phyloP scores from a whole-genome alignment of 2,329 filamentous ascomycete species.

The Ascochyta pisi region DNA sequence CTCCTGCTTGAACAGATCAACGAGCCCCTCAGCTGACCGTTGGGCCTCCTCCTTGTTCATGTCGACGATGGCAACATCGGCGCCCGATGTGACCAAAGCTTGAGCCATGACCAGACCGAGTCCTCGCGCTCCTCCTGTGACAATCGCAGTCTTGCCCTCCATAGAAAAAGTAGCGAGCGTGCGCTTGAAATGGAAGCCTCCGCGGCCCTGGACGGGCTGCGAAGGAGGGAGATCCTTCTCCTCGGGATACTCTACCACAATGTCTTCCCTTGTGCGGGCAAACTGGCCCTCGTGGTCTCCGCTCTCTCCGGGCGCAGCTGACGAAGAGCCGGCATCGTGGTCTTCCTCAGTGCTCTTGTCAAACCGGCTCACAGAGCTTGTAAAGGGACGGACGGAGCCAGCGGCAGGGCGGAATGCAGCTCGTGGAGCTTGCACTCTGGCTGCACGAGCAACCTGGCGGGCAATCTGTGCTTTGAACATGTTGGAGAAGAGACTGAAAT shows the following conservation, averaged over 20 bases:
- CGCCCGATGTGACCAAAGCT: slow-evolving; percentile 85
- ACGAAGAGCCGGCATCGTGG: slow-evolving; percentile 44
- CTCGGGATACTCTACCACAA: slow-evolving; percentile 79
- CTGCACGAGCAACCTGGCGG: slow-evolving; percentile 39
- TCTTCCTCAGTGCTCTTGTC: slow-evolving; percentile 38
- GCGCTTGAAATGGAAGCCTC: slow-evolving; percentile 82
- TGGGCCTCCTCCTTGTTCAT: slow-evolving; percentile 89
- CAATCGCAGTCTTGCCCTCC: slow-evolving; percentile 80
- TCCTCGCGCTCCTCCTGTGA: slow-evolving; percentile 90
- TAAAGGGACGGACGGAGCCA: slow-evolving; percentile 36
- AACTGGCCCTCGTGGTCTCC: slow-evolving; percentile 69
- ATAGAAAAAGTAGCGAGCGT: slow-evolving; percentile 87
- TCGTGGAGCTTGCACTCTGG: slow-evolving; percentile 38
- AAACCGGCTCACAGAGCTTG: slow-evolving; percentile 35
- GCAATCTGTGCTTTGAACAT: slow-evolving; percentile 47
- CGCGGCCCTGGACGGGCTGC: slow-evolving; percentile 74
- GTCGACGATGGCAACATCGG: slow-evolving; percentile 90
- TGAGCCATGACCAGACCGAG: slow-evolving; percentile 92
- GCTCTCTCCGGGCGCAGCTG: slow-evolving; percentile 49
- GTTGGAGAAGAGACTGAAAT: background rate
- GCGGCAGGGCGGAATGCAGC: slow-evolving; percentile 29
- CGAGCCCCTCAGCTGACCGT: slow-evolving; percentile 74
- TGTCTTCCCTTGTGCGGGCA: slow-evolving; percentile 79
- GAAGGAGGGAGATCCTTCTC: slow-evolving; percentile 76
- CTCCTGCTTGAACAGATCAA: slow-evolving; percentile 78